phyloP scores from a whole-genome alignment of 2,329 filamentous ascomycete species.

The Paecilomyces dactylethromorphus region DNA sequence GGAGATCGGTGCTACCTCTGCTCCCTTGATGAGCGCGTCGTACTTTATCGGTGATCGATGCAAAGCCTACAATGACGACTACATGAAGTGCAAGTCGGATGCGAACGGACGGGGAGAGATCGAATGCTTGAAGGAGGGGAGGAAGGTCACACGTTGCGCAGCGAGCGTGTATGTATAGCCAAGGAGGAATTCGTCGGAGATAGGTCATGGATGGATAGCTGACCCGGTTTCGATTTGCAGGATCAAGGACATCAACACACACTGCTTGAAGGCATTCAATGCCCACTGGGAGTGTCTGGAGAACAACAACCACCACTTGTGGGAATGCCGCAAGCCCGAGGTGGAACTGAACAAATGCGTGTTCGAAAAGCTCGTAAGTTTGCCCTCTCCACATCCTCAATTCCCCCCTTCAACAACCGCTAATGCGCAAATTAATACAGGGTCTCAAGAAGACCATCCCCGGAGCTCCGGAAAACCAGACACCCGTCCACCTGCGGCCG shows the following conservation, averaged over 20 bases:
- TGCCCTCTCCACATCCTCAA: neutral
- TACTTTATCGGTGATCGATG: constrained; percentile 98
- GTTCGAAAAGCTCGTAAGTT: constrained; percentile 83
- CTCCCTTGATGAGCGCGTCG: constrained; percentile 81
- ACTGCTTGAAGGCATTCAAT: constrained; percentile 86
- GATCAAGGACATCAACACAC: constrained; percentile 90
- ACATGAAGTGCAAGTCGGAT: constrained; percentile 99
- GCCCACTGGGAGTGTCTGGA: constrained; percentile 94
- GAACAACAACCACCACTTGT: constrained; percentile 95
- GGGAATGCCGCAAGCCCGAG: constrained; percentile 86
- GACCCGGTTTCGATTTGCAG: constrained; percentile 39
- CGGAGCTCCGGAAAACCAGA: constrained; percentile 61
- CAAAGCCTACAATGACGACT: constrained; percentile 95
- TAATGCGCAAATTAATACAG: constrained; percentile 37
- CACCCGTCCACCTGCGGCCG: constrained; percentile 66
- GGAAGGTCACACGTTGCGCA: constrained; percentile 93
- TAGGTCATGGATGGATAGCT: neutral
- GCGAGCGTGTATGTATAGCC: constrained; percentile 74
- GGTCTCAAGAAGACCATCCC: constrained; percentile 77
- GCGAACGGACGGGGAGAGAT: constrained; percentile 84
- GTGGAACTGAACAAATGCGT: constrained; percentile 92
- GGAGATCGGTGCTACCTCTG: constrained; percentile 89
- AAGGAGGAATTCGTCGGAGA: constrained; percentile 5
- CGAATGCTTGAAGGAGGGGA: constrained; percentile 92
- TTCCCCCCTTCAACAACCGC: constrained; percentile 1